Evolutionary conservation across 2,329 filamentous ascomycete genomes (phyloP), one percentile per base, ranked within the genome.

Genomic region (Hypoxylon sp.): DNA sequence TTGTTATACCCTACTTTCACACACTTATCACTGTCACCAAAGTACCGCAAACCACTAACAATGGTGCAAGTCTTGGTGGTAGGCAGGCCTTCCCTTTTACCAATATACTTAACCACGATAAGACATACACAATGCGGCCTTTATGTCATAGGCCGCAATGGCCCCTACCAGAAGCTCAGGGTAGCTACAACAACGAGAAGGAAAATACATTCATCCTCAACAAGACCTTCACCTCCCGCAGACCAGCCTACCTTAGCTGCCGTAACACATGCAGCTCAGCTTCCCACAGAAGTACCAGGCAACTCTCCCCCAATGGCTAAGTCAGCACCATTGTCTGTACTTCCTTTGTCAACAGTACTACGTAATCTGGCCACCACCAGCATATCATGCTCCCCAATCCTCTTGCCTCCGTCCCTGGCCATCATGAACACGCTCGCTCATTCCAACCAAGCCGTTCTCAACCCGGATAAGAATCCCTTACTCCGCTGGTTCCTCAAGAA

Each of bases 391-490:
- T 93, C 91, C 1, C 89, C 84, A 1, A 19, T 91, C 3, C 87
- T 97, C 3, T 87, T 97, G 1, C 82, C 84, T 1, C 90, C 92
- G 0, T 94, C 91, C 6, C 84, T 96, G 51, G 84, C 84, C 59
- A 79, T 92, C 65, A 91, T 97, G 81, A 87, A 85, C 5, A 78
- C 86, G 22, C 86, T 97, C 73, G 91, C 94, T 10, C 86, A 93
- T 78, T 90, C 92, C 26, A 87, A 87, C 55, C 90, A 83, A 63
- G 82, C 87, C 1, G 60, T 94, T 0, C 84, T 96, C 63, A 91
- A 91, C 78, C 90, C 94, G 3, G 93, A 97, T 76, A 84, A 82
- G 58, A 97, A 97, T 77, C 88, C 88, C 0, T 51, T 95, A 1
- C 84, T 97, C 14, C 87, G 89, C 47, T 87, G 84, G 66, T 77